Base-by-base conservation (phyloP, 331 rosid species). In the Cucumis variabilis region DNA sequence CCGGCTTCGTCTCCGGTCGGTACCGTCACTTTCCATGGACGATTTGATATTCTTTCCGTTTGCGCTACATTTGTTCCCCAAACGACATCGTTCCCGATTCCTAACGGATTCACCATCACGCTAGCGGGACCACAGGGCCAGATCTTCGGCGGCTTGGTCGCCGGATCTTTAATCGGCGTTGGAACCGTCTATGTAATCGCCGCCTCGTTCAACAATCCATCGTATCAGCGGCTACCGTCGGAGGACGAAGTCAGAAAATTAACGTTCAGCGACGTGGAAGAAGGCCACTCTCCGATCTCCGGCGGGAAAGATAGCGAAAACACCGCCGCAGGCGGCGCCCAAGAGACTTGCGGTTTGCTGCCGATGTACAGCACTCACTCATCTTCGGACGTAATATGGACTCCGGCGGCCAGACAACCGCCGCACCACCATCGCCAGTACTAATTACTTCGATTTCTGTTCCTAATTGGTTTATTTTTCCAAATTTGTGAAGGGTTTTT, bases 71-170 rank as follows among this genome's bases (percentile, higher is more conserved):
- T 97, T 25, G 87, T 97, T 75, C 93, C 48, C 28, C 91, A 89
- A 0, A 70, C 87, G n/a, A 27, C 89, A 8, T 60, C 84, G 85
- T 91, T 88, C 17, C 78, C 92, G 0, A 44, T 74, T 2, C 94
- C 98, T 0, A 94, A 72, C 69, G 95, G 94, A 11, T 94, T 97
- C 85, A 85, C 98, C n/a, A 93, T 96, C 92, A 93, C 98, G 0
- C 93, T 97, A 12, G 98, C 98, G 0, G 99, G 99, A 1, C 98
- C 99, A 0, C 99, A 96, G 82, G 99, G 99, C 4, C 99, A 96
- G 98, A 92, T 97, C 92, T 95, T 97, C 9, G 99, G 99, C 16
- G 99, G 99, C 1, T n/a, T 93, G 3, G 98, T 97, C 53, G 91
- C 91, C 25, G 99, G 99, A 0, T 82, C 85, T 0, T 73, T 97